These are phyloP conservation scores for Suillus cothurnatus DNA, from an alignment of 768 basidiomycete genomes.

Conservation along the genomic window DNA sequence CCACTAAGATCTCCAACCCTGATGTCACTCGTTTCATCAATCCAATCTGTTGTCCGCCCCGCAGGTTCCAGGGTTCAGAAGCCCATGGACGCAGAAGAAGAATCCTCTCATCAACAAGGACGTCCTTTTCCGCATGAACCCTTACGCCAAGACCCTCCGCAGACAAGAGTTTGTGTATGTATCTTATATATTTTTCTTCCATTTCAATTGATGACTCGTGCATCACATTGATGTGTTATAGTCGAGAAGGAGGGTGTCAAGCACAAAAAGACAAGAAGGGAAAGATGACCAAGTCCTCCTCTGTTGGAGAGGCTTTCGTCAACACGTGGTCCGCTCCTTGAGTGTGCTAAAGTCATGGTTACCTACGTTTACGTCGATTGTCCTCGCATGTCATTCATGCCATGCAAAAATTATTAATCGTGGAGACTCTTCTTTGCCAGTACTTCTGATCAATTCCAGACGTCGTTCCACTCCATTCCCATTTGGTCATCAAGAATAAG, in stretches of 20 bases:
- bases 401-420: slow-evolving; percentile 3
- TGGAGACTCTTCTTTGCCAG: neutral
- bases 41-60: slow-evolving; percentile 94
- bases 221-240: slow-evolving; percentile 30
- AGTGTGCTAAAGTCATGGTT: slow-evolving; percentile 27
- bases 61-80: slow-evolving; percentile 84
- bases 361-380: slow-evolving; percentile 10
- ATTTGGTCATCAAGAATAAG: neutral
- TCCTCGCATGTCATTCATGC: slow-evolving; percentile 14
- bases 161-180: slow-evolving; percentile 86
- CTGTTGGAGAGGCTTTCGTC: slow-evolving; percentile 84
- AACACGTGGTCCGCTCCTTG: slow-evolving; percentile 83
- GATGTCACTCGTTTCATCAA: slow-evolving; percentile 98
- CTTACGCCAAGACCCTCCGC: slow-evolving; percentile 94
- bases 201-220: slow-evolving; percentile 1
- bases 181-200: neutral
- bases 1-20: slow-evolving; percentile 95
- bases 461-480: neutral
- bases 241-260: slow-evolving; percentile 81
- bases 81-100: slow-evolving; percentile 98
- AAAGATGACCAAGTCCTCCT: slow-evolving; percentile 65
- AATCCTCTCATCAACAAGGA: slow-evolving; percentile 95
- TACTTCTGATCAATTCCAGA: neutral
- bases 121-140: slow-evolving; percentile 96
- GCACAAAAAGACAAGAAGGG: slow-evolving; percentile 56